Percentiles rank a stretch among this genome's conserved stretches.
Evolutionary conservation across 2,329 filamentous ascomycete genomes (phyloP).

Genomic region (Fusarium clavum): DNA sequence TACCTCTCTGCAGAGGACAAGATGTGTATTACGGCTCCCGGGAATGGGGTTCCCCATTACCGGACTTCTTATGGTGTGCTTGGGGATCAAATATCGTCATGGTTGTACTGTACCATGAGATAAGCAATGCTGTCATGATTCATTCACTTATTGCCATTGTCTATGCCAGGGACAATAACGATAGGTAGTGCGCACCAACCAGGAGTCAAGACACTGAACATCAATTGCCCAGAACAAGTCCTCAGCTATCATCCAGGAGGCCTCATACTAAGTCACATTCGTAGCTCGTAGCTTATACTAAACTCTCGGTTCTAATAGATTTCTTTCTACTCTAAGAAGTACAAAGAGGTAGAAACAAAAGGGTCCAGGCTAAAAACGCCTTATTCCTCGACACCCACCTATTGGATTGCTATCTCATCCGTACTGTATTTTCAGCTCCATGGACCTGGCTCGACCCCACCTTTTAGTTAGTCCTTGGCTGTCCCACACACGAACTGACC

Average conservation of each 20-base stretch:
- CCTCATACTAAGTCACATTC: neutral
- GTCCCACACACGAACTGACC: constrained; percentile 21
- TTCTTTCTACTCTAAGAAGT: neutral
- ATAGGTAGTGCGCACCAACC: neutral
- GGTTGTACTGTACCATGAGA: constrained; percentile 7
- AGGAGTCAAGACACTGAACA: neutral
- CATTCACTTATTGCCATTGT: neutral
- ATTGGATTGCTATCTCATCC: constrained; percentile 14
- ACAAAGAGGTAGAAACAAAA: neutral
- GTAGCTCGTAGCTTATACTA: neutral
- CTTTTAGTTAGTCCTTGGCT: constrained; percentile 19
- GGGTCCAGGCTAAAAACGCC: constrained; percentile 14
- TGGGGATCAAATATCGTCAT: constrained; percentile 10
- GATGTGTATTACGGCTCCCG: neutral
- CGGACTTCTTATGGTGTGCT: neutral
- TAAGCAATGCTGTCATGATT: neutral
- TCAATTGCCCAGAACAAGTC: neutral
- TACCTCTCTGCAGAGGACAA: neutral
- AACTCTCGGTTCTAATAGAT: neutral
- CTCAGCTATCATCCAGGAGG: neutral
- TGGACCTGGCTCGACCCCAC: constrained; percentile 33
- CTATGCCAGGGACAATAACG: neutral
- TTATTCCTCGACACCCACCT: neutral
- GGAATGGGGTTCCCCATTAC: neutral
- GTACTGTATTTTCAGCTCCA: constrained; percentile 21